These are phyloP conservation scores for Papiliotrema laurentii DNA, from an alignment of 1,284 basidiomycete species.

Conservation along the genomic window DNA sequence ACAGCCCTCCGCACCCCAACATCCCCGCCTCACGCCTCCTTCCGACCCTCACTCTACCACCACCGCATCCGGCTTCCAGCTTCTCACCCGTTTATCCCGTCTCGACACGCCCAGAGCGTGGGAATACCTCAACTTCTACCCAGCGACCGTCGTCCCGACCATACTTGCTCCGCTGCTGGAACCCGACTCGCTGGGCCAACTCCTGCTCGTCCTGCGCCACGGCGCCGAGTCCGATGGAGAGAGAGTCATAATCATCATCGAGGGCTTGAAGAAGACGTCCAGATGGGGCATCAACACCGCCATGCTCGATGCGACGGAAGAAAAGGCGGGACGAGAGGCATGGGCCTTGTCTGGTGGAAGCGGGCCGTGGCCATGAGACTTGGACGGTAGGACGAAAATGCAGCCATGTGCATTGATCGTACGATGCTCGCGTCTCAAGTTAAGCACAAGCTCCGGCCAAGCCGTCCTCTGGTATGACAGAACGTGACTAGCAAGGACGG, in stretches of 20 bases:
- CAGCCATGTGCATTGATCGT: too few relatives aligned
- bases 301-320: slow-evolving; percentile 32
- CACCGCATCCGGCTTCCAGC: slow-evolving; percentile 30
- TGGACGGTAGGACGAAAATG: not conserved
- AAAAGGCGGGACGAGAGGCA: slow-evolving; percentile 10
- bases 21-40: slow-evolving; percentile 8
- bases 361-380: slow-evolving; percentile 12
- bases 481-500: too few relatives aligned
- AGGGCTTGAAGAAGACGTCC: slow-evolving; percentile 20
- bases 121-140: slow-evolving; percentile 18
- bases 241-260: slow-evolving; percentile 15
- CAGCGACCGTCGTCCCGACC: slow-evolving; percentile 16
- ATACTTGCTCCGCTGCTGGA: slow-evolving; percentile 34
- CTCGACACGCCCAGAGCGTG: slow-evolving; percentile 6
- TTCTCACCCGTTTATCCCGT: slow-evolving; percentile 23
- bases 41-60: slow-evolving; percentile 22
- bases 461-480: too few relatives aligned
- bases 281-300: slow-evolving; percentile 34
- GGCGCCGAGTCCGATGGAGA: slow-evolving; percentile 2
- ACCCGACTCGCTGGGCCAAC: slow-evolving; percentile 35
- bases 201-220: slow-evolving; percentile 18
- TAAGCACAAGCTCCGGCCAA: too few relatives aligned
- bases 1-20: not conserved
- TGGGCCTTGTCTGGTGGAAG: slow-evolving; percentile 12
- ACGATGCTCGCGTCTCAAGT: too few relatives aligned